Evolutionary conservation across 495 filamentous ascomycete genomes (phyloP).

Genomic region (Talaromyces ruber): DNA sequence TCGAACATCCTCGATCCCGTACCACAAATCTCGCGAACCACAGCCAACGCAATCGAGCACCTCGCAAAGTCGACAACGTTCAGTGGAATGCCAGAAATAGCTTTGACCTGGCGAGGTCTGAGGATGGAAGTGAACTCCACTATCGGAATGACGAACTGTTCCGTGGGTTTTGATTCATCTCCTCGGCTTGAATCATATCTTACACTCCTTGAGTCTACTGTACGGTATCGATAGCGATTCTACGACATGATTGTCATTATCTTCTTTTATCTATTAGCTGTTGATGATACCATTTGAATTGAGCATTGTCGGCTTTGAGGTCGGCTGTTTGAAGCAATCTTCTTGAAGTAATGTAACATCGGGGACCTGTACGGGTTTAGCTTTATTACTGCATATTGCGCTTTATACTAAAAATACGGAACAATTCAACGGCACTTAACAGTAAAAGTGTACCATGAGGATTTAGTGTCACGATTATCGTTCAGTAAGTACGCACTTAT

Average conservation of each 20-base stretch:
- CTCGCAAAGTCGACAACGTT: slow-evolving; percentile 22
- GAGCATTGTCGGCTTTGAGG: background rate
- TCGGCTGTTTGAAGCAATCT: background rate
- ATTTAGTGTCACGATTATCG: background rate
- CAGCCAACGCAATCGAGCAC: slow-evolving; percentile 15
- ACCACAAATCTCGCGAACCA: background rate
- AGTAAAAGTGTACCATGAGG: no score
- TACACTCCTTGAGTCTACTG: background rate
- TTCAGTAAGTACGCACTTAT: background rate
- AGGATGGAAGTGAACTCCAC: slow-evolving; percentile 20
- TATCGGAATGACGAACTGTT: slow-evolving; percentile 31
- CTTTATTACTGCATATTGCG: background rate
- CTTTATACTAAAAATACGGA: background rate
- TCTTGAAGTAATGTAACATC: background rate
- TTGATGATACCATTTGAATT: slow-evolving; percentile 7
- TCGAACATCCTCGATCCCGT: slow-evolving; percentile 25
- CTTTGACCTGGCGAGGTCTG: slow-evolving; percentile 21
- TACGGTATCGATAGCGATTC: background rate
- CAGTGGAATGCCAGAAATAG: slow-evolving; percentile 26
- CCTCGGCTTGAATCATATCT: slow-evolving; percentile 1
- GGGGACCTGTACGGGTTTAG: background rate
- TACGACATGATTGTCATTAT: background rate
- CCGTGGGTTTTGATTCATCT: slow-evolving; percentile 23
- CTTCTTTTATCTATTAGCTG: slow-evolving; percentile 1
- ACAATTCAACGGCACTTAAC: no score